A percentile compares a stretch with the other conserved stretches of the same genome.
phyloP scores from a whole-genome alignment of 2,329 filamentous ascomycete genomes.

The Lasiodiplodia hormozganensis region DNA sequence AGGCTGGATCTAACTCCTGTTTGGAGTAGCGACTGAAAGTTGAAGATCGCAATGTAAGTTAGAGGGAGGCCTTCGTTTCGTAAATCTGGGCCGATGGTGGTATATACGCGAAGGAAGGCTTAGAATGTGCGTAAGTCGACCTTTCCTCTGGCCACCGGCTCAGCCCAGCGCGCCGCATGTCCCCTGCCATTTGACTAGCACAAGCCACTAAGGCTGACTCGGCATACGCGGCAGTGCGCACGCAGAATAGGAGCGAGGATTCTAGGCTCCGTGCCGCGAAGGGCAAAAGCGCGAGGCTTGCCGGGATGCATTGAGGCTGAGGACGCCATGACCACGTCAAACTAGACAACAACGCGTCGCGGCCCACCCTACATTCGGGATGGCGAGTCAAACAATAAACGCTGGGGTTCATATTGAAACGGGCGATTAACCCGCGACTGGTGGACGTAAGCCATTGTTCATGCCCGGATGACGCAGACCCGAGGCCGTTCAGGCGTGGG shows the following conservation, averaged over 20 bases:
- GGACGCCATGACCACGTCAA: background rate
- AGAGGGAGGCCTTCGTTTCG: conserved; percentile 23
- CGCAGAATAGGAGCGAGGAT: background rate
- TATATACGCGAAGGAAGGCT: background rate
- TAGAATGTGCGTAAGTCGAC: conserved; percentile 4
- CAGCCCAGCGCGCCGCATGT: background rate
- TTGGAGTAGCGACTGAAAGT: conserved; percentile 12
- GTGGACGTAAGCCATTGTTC: background rate
- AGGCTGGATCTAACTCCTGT: background rate
- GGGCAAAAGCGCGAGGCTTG: background rate
- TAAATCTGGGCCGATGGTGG: conserved; percentile 9
- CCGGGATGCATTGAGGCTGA: conserved; percentile 4
- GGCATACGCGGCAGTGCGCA: conserved; percentile 6
- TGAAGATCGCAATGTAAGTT: conserved; percentile 20
- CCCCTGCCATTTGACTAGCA: background rate
- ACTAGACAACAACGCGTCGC: background rate
- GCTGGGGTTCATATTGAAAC: conserved; percentile 13
- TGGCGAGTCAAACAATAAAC: conserved; percentile 3
- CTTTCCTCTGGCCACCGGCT: background rate
- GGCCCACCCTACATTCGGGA: background rate
- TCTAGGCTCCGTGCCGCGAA: background rate
- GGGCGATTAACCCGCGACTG: background rate
- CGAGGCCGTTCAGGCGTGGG: background rate
- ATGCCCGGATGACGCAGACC: conserved; percentile 4
- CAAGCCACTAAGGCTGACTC: background rate